These are phyloP conservation scores for Datura wrightii DNA, from an alignment of 257 asterid species.

Conservation along the genomic window DNA sequence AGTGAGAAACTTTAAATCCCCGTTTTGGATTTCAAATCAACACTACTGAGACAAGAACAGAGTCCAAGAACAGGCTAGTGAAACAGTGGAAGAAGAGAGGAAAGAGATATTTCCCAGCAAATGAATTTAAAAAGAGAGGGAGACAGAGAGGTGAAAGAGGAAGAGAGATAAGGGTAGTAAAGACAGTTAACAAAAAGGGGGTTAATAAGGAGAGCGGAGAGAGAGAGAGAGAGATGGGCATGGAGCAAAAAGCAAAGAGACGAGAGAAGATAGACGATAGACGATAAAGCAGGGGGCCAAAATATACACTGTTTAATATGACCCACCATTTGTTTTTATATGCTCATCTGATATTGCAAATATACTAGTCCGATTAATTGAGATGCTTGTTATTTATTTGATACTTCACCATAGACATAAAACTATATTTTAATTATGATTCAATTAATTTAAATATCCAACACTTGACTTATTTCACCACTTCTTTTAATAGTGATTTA, in stretches of 20 bases:
- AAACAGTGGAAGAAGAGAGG: slow-evolving; percentile 17
- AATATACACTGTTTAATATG: slow-evolving; percentile 30
- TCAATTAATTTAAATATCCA: too few species aligned
- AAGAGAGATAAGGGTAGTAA: neutral
- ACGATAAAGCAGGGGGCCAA: slow-evolving; percentile 50
- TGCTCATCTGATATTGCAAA: too few species aligned
- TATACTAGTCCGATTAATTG: too few species aligned
- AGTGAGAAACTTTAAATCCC: too few species aligned
- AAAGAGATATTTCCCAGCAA: neutral
- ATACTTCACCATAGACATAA: too few species aligned
- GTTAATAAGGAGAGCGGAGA: neutral
- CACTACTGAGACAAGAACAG: too few species aligned
- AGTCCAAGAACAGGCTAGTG: neutral
- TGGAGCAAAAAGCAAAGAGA: slow-evolving; percentile 37
- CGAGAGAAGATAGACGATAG: slow-evolving; percentile 35
- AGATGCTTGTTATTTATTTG: too few species aligned
- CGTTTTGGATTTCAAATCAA: too few species aligned
- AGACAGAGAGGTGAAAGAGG: neutral
- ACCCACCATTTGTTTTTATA: neutral
- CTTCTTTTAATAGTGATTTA: too few species aligned
- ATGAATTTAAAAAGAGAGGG: neutral
- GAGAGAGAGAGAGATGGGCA: slow-evolving; percentile 23
- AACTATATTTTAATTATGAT: too few species aligned
- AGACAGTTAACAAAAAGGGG: neutral
- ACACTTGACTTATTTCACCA: too few species aligned